These are phyloP conservation scores for Meripilus lineatus DNA, from an alignment of 1,284 basidiomycete genomes.

Conservation along the genomic window DNA sequence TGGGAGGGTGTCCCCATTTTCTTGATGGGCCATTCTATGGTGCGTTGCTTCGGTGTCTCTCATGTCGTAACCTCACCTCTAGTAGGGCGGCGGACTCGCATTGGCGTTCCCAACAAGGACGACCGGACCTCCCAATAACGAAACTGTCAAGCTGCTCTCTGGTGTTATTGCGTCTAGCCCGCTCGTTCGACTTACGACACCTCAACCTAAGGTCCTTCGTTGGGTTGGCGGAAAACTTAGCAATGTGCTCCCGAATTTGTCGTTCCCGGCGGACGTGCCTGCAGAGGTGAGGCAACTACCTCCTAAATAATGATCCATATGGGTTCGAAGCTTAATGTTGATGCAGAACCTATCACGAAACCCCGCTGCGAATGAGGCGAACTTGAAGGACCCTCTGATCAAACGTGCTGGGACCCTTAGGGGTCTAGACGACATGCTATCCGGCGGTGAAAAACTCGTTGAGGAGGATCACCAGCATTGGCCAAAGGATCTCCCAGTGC, in stretches of 20 bases:
- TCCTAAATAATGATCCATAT: background rate
- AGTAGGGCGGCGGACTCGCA: conserved; percentile 62
- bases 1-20: conserved; percentile 56
- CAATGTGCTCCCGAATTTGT: conserved; percentile 43
- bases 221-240: conserved; percentile 49
- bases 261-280: conserved; percentile 58
- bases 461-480: conserved; percentile 53
- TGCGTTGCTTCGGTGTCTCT: conserved; percentile 26
- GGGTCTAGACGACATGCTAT: conserved; percentile 72
- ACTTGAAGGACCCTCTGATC: conserved; percentile 64
- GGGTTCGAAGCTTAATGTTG: background rate
- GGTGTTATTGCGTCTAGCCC: conserved; percentile 72
- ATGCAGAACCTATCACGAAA: conserved; percentile 67
- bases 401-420: conserved; percentile 57
- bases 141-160: conserved; percentile 42
- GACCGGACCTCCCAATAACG: conserved; percentile 31
- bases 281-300: conserved; percentile 39
- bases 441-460: conserved; percentile 58
- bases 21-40: conserved; percentile 84
- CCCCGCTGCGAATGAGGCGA: conserved; percentile 46
- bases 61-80: background rate
- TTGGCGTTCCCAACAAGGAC: conserved; percentile 55
- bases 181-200: conserved; percentile 56
- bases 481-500: conserved; percentile 69
- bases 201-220: conserved; percentile 47